phyloP scores from a whole-genome alignment of 2,329 filamentous ascomycete genomes.

The Epichloe aotearoae region DNA sequence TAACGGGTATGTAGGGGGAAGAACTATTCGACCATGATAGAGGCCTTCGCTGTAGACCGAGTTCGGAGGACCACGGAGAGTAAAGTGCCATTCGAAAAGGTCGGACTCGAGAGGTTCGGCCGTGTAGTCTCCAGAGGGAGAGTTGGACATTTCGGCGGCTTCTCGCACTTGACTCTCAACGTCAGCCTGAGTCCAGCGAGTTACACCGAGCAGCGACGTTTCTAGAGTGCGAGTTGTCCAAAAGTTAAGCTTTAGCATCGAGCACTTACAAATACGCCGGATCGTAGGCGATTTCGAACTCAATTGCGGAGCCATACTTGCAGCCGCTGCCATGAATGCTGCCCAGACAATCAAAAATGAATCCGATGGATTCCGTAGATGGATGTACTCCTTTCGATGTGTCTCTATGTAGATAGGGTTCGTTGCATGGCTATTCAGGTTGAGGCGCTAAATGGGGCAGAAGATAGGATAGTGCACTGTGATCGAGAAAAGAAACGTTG shows the following conservation, averaged over 20 bases:
- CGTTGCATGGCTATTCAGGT: background rate
- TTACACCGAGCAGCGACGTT: background rate
- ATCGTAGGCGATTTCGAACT: slow-evolving; percentile 74
- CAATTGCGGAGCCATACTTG: slow-evolving; percentile 27
- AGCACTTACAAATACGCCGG: slow-evolving; percentile 59
- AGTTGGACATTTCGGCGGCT: slow-evolving; percentile 69
- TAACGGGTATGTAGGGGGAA: slow-evolving; percentile 83
- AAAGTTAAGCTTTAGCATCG: background rate
- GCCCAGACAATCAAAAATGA: background rate
- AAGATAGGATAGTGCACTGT: background rate
- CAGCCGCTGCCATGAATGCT: slow-evolving; percentile 1
- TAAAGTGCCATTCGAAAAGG: slow-evolving; percentile 99
- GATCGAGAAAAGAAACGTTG: background rate
- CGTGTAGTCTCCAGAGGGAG: slow-evolving; percentile 68
- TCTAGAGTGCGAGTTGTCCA: too few species aligned
- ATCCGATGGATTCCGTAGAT: background rate
- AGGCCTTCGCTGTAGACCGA: slow-evolving; percentile 70
- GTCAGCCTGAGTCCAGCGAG: background rate
- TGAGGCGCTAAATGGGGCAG: background rate
- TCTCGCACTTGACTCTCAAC: slow-evolving; percentile 53
- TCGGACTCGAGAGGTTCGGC: slow-evolving; percentile 77
- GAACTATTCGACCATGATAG: slow-evolving; percentile 90
- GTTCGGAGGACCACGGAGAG: slow-evolving; percentile 73
- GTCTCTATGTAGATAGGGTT: background rate
- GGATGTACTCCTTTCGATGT: background rate